These are phyloP conservation scores for Acacia acuminata DNA, from an alignment of 306 rosid genomes.

Conservation along the genomic window DNA sequence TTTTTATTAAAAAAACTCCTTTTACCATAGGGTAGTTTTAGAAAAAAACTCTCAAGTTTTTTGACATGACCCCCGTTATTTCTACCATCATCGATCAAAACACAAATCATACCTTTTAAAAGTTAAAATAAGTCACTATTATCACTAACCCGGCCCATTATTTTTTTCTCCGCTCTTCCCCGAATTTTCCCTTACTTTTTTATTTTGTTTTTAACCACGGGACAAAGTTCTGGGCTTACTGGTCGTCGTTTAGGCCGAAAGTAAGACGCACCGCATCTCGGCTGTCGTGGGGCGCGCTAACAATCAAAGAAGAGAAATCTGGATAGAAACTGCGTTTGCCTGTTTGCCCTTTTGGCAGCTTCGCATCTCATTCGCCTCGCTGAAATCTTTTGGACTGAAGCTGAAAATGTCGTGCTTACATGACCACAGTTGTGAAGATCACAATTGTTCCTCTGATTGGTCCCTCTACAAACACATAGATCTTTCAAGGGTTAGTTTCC, in stretches of 20 bases:
- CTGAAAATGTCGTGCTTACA: constrained; percentile 85
- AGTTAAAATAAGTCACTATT: too few species aligned
- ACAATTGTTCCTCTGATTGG: constrained; percentile 91
- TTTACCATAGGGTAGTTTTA: too few species aligned
- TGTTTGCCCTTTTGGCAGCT: not conserved
- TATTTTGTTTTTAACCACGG: not conserved
- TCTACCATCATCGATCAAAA: too few species aligned
- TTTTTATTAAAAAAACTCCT: too few species aligned
- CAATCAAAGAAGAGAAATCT: not conserved
- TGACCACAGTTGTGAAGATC: constrained; percentile 95
- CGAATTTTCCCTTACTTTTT: too few species aligned
- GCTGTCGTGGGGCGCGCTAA: not conserved
- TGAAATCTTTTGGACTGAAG: not conserved
- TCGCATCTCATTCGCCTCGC: not conserved
- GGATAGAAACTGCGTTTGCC: not conserved
- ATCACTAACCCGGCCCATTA: too few species aligned
- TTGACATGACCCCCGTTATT: too few species aligned
- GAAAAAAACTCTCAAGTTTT: too few species aligned
- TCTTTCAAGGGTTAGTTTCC: constrained; percentile 66
- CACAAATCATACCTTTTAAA: too few species aligned
- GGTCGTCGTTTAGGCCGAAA: not conserved
- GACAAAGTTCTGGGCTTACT: not conserved
- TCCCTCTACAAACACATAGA: constrained; percentile 88
- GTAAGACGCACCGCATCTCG: not conserved
- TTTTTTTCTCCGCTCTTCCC: too few species aligned